Evolutionary conservation across 1,284 basidiomycete species (phyloP).

Genomic region (Hypsizygus ulmarius): DNA sequence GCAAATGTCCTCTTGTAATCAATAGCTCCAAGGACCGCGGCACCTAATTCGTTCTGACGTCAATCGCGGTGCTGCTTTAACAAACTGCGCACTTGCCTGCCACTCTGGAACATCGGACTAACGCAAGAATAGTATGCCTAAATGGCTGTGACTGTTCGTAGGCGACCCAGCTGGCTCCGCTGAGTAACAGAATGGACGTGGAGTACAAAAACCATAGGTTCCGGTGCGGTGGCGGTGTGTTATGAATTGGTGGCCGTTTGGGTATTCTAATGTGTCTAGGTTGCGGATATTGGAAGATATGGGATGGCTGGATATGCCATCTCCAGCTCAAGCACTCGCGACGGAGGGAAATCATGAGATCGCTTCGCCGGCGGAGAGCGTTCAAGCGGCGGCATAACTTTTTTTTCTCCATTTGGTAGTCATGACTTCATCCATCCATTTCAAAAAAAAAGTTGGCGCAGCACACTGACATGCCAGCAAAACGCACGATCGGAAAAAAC

Average conservation of each 20-base stretch:
- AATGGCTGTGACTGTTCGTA: constrained; percentile 65
- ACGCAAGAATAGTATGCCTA: constrained; percentile 60
- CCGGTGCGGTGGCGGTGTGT: background rate
- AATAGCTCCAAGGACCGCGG: constrained; percentile 63
- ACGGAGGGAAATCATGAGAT: constrained; percentile 17
- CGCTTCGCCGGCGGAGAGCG: too few relatives aligned
- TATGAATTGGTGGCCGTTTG: constrained; percentile 6
- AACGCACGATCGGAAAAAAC: too few relatives aligned
- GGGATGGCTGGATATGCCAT: constrained; percentile 10
- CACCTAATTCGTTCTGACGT: constrained; percentile 24
- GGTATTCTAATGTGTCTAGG: constrained; percentile 9
- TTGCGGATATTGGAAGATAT: constrained; percentile 2
- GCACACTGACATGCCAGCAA: too few relatives aligned
- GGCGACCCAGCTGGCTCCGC: constrained; percentile 45
- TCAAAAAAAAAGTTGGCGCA: too few relatives aligned
- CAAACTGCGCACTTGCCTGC: constrained; percentile 44
- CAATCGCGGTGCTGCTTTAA: background rate
- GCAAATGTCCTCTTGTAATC: constrained; percentile 86
- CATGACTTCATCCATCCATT: background rate
- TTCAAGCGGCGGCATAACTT: background rate
- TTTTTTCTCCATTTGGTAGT: background rate
- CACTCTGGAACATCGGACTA: constrained; percentile 72
- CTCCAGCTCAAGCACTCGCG: constrained; percentile 18
- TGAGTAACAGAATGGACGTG: constrained; percentile 29
- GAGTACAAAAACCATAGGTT: constrained; percentile 35